phyloP scores from a whole-genome alignment of 257 asterid genomes.

The Salvia rosmarinus region DNA sequence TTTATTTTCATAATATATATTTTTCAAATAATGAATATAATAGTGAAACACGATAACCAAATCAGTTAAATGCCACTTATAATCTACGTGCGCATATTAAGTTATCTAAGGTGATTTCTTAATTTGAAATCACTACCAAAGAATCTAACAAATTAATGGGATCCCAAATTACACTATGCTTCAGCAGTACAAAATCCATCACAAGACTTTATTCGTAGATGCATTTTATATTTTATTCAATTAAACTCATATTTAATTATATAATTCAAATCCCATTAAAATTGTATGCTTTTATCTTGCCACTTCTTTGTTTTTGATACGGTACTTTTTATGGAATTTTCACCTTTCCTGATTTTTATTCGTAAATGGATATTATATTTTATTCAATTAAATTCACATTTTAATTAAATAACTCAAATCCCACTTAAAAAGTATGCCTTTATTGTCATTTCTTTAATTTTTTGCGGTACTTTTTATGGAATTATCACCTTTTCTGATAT shows the following conservation, averaged over 20 bases:
- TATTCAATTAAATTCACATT: neutral
- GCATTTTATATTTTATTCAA: constrained; percentile 19
- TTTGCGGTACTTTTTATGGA: constrained; percentile 7
- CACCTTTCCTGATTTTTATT: constrained; percentile 25
- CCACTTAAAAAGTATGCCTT: constrained; percentile 2
- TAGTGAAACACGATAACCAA: too few species aligned
- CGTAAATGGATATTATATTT: constrained; percentile 19
- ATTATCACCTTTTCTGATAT: constrained; percentile 25
- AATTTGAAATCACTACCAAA: neutral
- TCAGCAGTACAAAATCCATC: neutral
- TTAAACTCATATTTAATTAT: neutral
- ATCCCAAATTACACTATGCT: neutral
- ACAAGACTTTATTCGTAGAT: neutral
- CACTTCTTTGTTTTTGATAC: constrained; percentile 13
- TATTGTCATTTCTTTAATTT: constrained; percentile 6
- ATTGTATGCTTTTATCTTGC: constrained; percentile 15
- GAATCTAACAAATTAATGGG: constrained; percentile 5
- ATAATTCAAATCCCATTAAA: neutral
- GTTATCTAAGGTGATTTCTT: neutral
- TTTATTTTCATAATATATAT: too few species aligned
- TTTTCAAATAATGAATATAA: too few species aligned
- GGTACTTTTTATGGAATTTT: constrained; percentile 2
- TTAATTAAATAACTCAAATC: neutral
- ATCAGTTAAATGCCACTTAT: too few species aligned
- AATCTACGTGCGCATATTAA: neutral